Evolutionary conservation across 306 rosid species (phyloP), one percentile per base, ranked within the genome.

Genomic region (Quercus wislizeni): DNA sequence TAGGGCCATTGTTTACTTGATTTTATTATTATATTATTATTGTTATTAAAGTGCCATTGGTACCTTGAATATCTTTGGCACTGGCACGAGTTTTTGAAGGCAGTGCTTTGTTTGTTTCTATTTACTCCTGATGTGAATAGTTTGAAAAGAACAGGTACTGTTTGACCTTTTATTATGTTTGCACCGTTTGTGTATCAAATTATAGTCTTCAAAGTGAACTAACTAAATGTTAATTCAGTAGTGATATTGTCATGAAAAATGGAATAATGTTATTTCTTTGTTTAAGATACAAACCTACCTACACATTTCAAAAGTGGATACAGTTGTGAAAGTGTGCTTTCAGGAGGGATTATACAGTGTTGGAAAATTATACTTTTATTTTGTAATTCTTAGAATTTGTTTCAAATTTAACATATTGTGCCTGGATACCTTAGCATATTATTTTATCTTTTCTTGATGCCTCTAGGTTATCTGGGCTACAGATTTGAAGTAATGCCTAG

Each of bases 401-500:
- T 76, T 74, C 52, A 52, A 69, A 58, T 72, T 73, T 18, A 55
- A 69, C 59, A 64, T 69, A 63, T 81, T 74, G 79, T 31, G 57
- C 80, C 49, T 71, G 69, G 58, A 73, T 75, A 28, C 61, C 41
- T 59, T 43, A 30, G 54, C 71, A 25, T 62, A 82, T 68, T 41
- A 51, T 55, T 13, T 51, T 41, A 15, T 41, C 71, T 62, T 71
- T 71, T 72, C 75, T 82, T 64, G 64, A 72, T 83, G 74, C 56
- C 70, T 31, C 55, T 76, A 90, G 98, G 92, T 76, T 85, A 81
- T 87, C 79, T 92, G 58, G 78, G 81, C 88, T 94, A 88, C 89
- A 83, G 68, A 65, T 92, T 94, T 80, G 78, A 82, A 74, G 73
- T 89, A 41, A 46, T 83, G 86, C 86, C 94, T 69, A 77, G 83